Evolutionary conservation across 2,329 filamentous ascomycete genomes (phyloP), one percentile per base, ranked within the genome.

Genomic region (Bipolaris victoriae): DNA sequence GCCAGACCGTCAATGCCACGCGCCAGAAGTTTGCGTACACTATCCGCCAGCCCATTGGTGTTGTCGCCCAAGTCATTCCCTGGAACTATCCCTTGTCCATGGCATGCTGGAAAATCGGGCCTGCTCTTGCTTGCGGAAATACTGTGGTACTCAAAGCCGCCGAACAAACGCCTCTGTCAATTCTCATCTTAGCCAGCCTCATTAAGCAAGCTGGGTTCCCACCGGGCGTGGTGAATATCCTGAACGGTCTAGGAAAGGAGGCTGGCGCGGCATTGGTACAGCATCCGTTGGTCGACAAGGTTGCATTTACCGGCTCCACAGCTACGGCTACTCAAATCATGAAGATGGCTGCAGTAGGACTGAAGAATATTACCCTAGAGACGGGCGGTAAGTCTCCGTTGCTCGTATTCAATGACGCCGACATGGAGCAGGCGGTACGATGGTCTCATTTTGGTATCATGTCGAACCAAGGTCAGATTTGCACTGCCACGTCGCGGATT

Each of bases 231-330:
- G 49, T 57, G 16, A 53, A 57, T 13, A 49, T 88, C 6, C 67
- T 88, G 1, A 85, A 83, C 44, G 86, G 86, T 53, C 86, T 89
- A 9, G 84, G 83, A 24, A 84, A 86, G 56, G 76, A 78, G 37
- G 80, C 88, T 3, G 86, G 86, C 0, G 83, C 84, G 0, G 81
- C 79, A 77, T 80, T 92, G 11, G 87, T 86, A 1, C 80, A 82
- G 35, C 90, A 92, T 69, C 77, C 84, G 18, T 81, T 82, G 20
- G 81, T 93, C 18, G 86, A 90, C 70, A 92, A 92, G 78, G 80
- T 93, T 53, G 88, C 89, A 0, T 93, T 92, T 64, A 92, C 90
- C 0, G 90, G 90, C 35, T 89, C 85, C 3, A 92, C 90, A 0
- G 77, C 79, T 1, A 92, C 89, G 0, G 90, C 86, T 2, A 83